These are phyloP conservation scores for Trapa incisa DNA, from an alignment of 345 rosid genomes.

Conservation along the genomic window DNA sequence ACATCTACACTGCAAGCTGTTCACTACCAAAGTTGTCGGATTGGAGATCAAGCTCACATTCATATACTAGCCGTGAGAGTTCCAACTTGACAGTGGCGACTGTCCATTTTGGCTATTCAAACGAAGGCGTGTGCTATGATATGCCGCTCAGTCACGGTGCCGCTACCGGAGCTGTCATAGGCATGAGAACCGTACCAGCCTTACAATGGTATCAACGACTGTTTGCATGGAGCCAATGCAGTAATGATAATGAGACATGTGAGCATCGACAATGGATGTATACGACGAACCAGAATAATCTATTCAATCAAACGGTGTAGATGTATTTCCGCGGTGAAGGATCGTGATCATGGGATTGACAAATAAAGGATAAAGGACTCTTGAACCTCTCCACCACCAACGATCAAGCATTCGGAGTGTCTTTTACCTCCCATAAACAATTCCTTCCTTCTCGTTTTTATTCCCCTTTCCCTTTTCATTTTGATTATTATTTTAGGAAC, in stretches of 20 bases:
- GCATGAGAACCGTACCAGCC: not conserved
- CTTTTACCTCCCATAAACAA: not conserved
- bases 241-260: not conserved
- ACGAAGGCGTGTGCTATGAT: not conserved
- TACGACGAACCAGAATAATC: not conserved
- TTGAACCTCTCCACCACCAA: not conserved
- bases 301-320: conserved; percentile 3
- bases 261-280: not conserved
- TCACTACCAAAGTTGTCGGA: not conserved
- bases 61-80: not conserved
- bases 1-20: not conserved
- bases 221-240: not conserved
- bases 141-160: not conserved
- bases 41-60: not conserved
- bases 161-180: not conserved
- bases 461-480: too few relatives aligned
- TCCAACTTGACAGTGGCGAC: not conserved
- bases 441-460: not conserved
- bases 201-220: not conserved
- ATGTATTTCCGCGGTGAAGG: not conserved
- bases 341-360: conserved; percentile 1
- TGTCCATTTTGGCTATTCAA: not conserved
- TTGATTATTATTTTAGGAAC: too few relatives aligned
- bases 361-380: not conserved
- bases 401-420: conserved; percentile 2